Conservation (phyloP, 768 basidiomycete genomes). For the Russula abietina region DNA sequence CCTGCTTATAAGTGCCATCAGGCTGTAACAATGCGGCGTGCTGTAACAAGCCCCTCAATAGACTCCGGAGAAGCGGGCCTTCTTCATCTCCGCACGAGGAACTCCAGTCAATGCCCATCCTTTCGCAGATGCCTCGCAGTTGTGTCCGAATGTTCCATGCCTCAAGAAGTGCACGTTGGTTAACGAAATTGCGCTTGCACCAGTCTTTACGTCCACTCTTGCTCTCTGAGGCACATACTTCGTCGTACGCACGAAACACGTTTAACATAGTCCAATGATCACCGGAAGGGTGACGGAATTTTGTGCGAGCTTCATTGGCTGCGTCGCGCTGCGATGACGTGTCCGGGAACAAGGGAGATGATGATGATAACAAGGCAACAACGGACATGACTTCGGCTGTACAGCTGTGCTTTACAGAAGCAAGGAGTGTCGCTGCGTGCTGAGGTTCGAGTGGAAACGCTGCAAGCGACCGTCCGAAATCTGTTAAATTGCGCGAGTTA, state of each 20-base stretch:
- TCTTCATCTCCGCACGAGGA: slow-evolving; percentile 56
- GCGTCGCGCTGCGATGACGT: slow-evolving; percentile 66
- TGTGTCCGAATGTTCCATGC: slow-evolving; percentile 78
- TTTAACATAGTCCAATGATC: slow-evolving; percentile 92
- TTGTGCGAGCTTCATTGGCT: slow-evolving; percentile 60
- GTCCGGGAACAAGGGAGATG: slow-evolving; percentile 78
- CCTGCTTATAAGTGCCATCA: slow-evolving; percentile 83
- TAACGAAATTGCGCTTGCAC: slow-evolving; percentile 81
- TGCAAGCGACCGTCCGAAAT: slow-evolving; percentile 77
- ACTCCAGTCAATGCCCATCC: slow-evolving; percentile 55
- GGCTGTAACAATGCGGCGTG: slow-evolving; percentile 81
- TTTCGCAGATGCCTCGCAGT: slow-evolving; percentile 57
- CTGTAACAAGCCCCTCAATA: slow-evolving; percentile 71
- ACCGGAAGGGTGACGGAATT: slow-evolving; percentile 78
- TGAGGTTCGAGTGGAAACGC: slow-evolving; percentile 88
- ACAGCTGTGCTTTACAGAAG: slow-evolving; percentile 68
- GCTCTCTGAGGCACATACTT: slow-evolving; percentile 46
- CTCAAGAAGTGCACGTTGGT: slow-evolving; percentile 72
- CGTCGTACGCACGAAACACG: slow-evolving; percentile 74
- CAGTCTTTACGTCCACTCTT: slow-evolving; percentile 56
- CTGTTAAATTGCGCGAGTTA: slow-evolving; percentile 56
- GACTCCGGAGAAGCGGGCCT: slow-evolving; percentile 61
- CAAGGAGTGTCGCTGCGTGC: slow-evolving; percentile 71
- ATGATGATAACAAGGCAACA: slow-evolving; percentile 74
- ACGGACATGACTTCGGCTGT: slow-evolving; percentile 77